Base-by-base conservation (phyloP, 139 green algal species). In the Diplosphaera chodatii region DNA sequence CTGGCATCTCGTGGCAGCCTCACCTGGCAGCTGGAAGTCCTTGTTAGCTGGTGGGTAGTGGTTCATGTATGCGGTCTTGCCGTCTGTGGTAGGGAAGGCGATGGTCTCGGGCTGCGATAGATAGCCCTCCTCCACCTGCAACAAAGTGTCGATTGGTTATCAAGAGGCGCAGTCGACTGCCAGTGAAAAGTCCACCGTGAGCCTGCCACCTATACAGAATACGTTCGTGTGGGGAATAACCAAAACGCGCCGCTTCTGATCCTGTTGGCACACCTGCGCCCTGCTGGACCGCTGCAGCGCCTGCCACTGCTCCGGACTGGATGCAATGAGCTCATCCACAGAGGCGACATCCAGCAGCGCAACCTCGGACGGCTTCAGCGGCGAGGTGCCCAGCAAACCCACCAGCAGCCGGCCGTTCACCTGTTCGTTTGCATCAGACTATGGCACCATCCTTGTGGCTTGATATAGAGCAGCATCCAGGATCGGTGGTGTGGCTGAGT, bases 1-100 rank as follows among this genome's bases (percentile, higher is more conserved):
- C n/a, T n/a, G n/a, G n/a, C n/a, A n/a, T n/a, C n/a, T n/a, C n/a
- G n/a, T n/a, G n/a, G n/a, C n/a, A 10, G 37, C 37, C 6, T 48
- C 37, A 48, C 37, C 37, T 48, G 73, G 73, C 34, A 71, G 70
- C 40, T 77, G 32, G 70, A 77, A 83, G 74, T 86, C 77, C 73
- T 82, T 83, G 75, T 91, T 91, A 0, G 48, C 40, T 1, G 86
- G 87, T 0, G 83, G 69, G 75, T 91, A 93, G 74, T 78, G 92
- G 77, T 88, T 85, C 79, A 86, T 84, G 69, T 70, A 83, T 0
- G 82, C 80, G 18, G 81, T 91, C 29, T 70, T 32, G 4, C 81
- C 78, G 0, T 70, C 74, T 32, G 81, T 75, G n/a, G 87, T 92
- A 25, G 82, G 77, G 55, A 82, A 93, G 72, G 88, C 78, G 15